These are phyloP conservation scores for Saccharomyces hybrid DNA, from an alignment of 1,139 yeast genomes.

Conservation along the genomic window DNA sequence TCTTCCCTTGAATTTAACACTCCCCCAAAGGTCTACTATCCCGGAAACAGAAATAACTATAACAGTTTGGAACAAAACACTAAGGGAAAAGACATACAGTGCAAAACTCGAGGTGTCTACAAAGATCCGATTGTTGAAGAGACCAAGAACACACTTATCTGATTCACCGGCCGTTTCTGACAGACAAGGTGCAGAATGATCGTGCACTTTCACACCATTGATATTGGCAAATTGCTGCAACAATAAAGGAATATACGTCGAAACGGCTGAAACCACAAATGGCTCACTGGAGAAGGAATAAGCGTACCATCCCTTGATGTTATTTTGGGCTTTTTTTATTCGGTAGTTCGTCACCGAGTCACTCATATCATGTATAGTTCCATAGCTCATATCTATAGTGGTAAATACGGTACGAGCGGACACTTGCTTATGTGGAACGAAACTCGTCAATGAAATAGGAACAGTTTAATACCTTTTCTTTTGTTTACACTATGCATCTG, in stretches of 20 bases:
- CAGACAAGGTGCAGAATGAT: constrained; percentile 42
- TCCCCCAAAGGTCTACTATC: constrained; percentile 54
- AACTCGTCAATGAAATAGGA: neutral
- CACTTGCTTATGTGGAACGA: neutral
- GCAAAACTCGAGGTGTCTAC: constrained; percentile 66
- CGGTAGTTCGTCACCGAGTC: constrained; percentile 2
- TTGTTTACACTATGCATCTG: neutral
- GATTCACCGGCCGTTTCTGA: constrained; percentile 9
- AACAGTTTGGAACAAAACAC: constrained; percentile 57
- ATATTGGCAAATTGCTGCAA: constrained; percentile 60
- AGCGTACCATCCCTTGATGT: constrained; percentile 46
- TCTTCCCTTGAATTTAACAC: constrained; percentile 26
- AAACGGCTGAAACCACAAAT: constrained; percentile 62
- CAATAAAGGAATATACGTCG: constrained; percentile 61
- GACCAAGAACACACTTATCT: constrained; percentile 38
- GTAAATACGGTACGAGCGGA: neutral
- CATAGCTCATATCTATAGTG: constrained; percentile 2
- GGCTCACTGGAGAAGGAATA: constrained; percentile 70
- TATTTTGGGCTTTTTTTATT: constrained; percentile 29
- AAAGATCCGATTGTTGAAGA: constrained; percentile 23
- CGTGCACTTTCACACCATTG: constrained; percentile 51
- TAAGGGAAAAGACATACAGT: constrained; percentile 56
- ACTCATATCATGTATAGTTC: constrained; percentile 3
- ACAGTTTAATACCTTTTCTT: neutral
- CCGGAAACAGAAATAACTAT: constrained; percentile 64